These are phyloP conservation scores for Colletotrichum sp. DNA, from an alignment of 2,329 filamentous ascomycete species.

Conservation along the genomic window DNA sequence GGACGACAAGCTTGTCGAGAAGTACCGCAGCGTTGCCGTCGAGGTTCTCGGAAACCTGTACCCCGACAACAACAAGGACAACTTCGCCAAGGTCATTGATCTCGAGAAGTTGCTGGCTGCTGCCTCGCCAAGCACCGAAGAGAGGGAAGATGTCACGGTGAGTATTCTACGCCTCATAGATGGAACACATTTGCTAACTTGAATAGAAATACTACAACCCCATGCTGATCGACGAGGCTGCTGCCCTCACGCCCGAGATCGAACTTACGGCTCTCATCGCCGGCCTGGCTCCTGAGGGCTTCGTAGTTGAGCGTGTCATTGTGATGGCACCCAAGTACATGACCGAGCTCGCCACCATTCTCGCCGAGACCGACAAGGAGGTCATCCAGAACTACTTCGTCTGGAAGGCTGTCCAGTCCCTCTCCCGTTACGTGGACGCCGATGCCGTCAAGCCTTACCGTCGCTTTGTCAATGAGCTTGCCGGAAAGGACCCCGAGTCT, in stretches of 20 bases:
- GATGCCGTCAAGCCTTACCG: constrained; percentile 63
- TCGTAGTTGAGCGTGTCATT: constrained; percentile 58
- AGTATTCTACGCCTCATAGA: constrained; percentile 1
- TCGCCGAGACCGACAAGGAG: constrained; percentile 58
- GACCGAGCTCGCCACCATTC: constrained; percentile 58
- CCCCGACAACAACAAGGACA: constrained; percentile 37
- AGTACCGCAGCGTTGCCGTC: constrained; percentile 46
- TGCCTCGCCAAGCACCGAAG: constrained; percentile 61
- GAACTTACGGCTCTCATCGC: constrained; percentile 57
- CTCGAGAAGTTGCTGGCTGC: constrained; percentile 67
- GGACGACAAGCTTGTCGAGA: constrained; percentile 54
- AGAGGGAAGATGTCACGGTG: constrained; percentile 64
- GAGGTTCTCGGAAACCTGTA: constrained; percentile 32
- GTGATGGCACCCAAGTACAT: constrained; percentile 66
- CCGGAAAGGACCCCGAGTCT: constrained; percentile 67
- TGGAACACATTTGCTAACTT: background rate
- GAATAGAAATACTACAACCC: constrained; percentile 69
- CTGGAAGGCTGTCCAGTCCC: constrained; percentile 66
- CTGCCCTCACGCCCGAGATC: constrained; percentile 60
- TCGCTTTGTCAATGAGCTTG: constrained; percentile 64
- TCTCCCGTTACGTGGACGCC: constrained; percentile 60
- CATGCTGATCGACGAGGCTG: constrained; percentile 59
- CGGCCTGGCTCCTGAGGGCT: constrained; percentile 54
- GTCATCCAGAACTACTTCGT: constrained; percentile 66
- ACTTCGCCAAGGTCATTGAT: constrained; percentile 50